Conservation (phyloP, 169 alveolate genomes). For the Babesia divergens region DNA sequence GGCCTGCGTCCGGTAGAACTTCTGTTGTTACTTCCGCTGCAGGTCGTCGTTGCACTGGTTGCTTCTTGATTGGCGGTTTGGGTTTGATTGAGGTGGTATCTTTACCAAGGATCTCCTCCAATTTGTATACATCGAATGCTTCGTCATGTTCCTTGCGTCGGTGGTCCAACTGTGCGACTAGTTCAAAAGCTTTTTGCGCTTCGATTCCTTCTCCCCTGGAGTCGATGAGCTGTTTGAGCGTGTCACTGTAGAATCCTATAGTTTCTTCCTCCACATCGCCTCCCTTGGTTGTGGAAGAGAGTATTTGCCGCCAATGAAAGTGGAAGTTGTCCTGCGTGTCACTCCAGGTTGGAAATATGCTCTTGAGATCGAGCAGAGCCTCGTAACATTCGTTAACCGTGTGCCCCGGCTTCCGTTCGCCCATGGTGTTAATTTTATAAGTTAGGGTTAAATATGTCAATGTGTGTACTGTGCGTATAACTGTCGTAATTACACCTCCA, state of each 20-base stretch:
- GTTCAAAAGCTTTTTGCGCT: conserved; percentile 45
- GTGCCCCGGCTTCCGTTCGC: conserved; percentile 49
- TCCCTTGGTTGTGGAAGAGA: conserved; percentile 45
- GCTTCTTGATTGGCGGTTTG: conserved; percentile 25
- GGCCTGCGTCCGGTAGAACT: conserved; percentile 32
- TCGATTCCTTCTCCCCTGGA: conserved; percentile 54
- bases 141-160: conserved; percentile 47
- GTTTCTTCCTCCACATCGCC: conserved; percentile 24
- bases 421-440: background rate
- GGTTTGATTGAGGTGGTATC: conserved; percentile 56
- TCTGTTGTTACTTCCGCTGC: conserved; percentile 30
- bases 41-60: conserved; percentile 20
- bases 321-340: conserved; percentile 67
- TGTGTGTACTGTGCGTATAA: background rate
- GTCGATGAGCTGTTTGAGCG: conserved; percentile 31
- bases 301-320: conserved; percentile 71
- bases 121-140: conserved; percentile 16
- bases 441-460: background rate
- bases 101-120: conserved; percentile 44
- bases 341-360: conserved; percentile 76
- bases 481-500: background rate
- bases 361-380: conserved; percentile 69
- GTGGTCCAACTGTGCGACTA: conserved; percentile 34
- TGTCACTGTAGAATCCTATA: conserved; percentile 16
- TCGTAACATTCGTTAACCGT: conserved; percentile 69